Percentiles rank a stretch among this genome's conserved stretches.
phyloP scores from a whole-genome alignment of 2,329 filamentous ascomycete genomes.

The Trichoderma asperellum region DNA sequence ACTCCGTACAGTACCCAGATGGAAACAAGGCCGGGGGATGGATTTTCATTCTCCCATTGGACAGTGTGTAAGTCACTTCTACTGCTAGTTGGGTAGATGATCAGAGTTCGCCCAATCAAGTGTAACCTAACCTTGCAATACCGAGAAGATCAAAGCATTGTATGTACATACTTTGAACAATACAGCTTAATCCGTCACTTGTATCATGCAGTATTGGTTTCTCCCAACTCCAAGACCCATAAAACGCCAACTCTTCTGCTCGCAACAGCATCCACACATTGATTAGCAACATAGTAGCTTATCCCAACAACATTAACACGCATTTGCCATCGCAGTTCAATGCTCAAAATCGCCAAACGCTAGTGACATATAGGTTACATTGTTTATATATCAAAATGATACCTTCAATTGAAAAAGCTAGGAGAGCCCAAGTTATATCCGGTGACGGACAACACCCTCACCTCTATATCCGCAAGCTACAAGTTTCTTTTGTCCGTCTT shows the following conservation, averaged over 20 bases:
- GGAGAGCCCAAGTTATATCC: slow-evolving; percentile 39
- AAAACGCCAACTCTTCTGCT: not conserved
- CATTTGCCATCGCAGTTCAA: not conserved
- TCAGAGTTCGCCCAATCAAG: not conserved
- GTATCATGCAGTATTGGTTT: not conserved
- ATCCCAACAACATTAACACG: too few species aligned
- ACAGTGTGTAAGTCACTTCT: slow-evolving; percentile 7
- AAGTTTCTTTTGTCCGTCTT: slow-evolving; percentile 27
- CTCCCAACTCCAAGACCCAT: not conserved
- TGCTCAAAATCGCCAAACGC: not conserved
- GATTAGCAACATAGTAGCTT: not conserved
- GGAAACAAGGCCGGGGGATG: slow-evolving; percentile 4
- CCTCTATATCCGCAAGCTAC: slow-evolving; percentile 46
- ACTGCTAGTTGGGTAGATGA: not conserved
- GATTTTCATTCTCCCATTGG: slow-evolving; percentile 17
- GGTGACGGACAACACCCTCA: slow-evolving; percentile 47
- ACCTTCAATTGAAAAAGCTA: slow-evolving; percentile 24
- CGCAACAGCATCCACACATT: not conserved
- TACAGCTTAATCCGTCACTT: not conserved
- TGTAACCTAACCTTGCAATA: not conserved
- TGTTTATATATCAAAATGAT: slow-evolving; percentile 11
- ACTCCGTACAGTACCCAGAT: not conserved
- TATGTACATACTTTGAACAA: not conserved
- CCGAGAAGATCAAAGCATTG: not conserved
- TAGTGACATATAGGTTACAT: not conserved